phyloP scores from a whole-genome alignment of 306 rosid genomes.

The Castanospermum australe region DNA sequence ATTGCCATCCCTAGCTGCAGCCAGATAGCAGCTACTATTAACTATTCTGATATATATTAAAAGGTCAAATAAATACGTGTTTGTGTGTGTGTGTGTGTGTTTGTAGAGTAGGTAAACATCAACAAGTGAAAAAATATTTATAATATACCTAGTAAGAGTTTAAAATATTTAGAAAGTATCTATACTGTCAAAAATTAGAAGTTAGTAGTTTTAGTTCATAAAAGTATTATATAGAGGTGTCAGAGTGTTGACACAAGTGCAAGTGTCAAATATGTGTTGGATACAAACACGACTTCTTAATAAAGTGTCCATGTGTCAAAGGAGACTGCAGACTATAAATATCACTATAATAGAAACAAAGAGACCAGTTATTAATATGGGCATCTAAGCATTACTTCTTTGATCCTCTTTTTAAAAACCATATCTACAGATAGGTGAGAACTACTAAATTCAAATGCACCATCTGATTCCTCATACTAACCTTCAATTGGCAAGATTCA shows the following conservation, averaged over 20 bases:
- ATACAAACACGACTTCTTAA: background rate
- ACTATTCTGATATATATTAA: background rate
- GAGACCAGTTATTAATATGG: background rate
- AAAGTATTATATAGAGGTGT: background rate
- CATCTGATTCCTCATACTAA: slow-evolving; percentile 31
- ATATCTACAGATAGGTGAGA: slow-evolving; percentile 6
- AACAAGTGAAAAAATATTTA: background rate
- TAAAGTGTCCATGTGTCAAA: background rate
- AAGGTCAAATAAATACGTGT: background rate
- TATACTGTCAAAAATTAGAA: background rate
- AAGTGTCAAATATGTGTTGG: background rate
- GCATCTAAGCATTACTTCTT: background rate
- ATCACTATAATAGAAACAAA: background rate
- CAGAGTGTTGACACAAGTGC: background rate
- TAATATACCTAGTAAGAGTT: background rate
- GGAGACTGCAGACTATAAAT: background rate
- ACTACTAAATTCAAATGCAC: slow-evolving; percentile 9
- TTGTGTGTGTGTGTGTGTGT: background rate
- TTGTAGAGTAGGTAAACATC: background rate
- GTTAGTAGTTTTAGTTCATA: background rate
- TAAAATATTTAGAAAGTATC: background rate
- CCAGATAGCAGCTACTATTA: too few species aligned
- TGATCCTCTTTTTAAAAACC: background rate
- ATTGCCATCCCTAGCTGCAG: too few species aligned
- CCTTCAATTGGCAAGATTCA: slow-evolving; percentile 74